Percentiles rank a stretch among this genome's conserved stretches.
These are phyloP conservation scores for Juncus inflexus DNA, from an alignment of 176 grass and related monocot species.

Conservation along the genomic window DNA sequence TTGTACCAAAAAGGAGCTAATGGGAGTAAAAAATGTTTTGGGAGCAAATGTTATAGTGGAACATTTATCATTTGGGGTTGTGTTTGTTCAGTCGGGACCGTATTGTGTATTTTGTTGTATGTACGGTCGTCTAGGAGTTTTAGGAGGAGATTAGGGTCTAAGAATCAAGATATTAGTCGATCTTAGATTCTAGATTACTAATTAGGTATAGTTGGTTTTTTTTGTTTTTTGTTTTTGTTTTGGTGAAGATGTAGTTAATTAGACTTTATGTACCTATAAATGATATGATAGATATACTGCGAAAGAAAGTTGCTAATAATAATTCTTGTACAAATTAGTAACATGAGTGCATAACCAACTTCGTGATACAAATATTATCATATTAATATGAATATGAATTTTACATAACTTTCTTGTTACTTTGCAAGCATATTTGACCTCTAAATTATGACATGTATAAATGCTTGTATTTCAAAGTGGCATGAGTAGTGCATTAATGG, in stretches of 20 bases:
- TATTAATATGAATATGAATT: too few species aligned
- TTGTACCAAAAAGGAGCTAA: slow-evolving; percentile 55
- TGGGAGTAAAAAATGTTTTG: slow-evolving; percentile 44
- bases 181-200: slow-evolving; percentile 18
- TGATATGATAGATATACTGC: too few species aligned
- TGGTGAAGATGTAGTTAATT: neutral
- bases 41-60: slow-evolving; percentile 52
- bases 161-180: slow-evolving; percentile 2
- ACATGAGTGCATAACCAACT: too few species aligned
- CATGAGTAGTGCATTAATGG: too few species aligned
- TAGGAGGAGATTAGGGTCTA: slow-evolving; percentile 17
- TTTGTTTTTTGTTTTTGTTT: neutral
- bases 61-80: slow-evolving; percentile 76
- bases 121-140: slow-evolving; percentile 35
- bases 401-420: too few species aligned
- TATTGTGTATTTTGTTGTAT: slow-evolving; percentile 65
- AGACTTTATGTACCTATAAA: too few species aligned
- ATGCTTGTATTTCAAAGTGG: too few species aligned
- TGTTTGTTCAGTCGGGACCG: slow-evolving; percentile 47
- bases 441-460: too few species aligned
- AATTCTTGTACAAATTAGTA: too few species aligned
- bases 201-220: slow-evolving; percentile 6
- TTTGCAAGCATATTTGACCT: too few species aligned
- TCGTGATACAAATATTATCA: too few species aligned
- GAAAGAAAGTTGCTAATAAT: too few species aligned